Evolutionary conservation across 192 early-diverging fungal species (phyloP), one percentile per base, ranked within the genome.

Genomic region (Entomortierella beljakovae): DNA sequence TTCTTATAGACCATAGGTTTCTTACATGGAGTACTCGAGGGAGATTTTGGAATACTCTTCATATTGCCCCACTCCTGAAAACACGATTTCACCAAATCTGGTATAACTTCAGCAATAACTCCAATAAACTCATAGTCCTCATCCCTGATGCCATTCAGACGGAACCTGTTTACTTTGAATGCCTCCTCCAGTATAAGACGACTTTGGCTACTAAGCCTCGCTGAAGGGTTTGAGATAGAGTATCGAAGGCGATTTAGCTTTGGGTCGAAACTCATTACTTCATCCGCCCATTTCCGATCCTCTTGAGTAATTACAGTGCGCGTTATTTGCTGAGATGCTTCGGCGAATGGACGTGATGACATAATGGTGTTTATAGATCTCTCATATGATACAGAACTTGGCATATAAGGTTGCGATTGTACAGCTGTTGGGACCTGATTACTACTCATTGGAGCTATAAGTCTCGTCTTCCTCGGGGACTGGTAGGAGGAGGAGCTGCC

Each of bases 51-150:
- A 40, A 40, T 40, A 40, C 37, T 40, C 37, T 40, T 13, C 13
- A 40, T 40, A 40, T 13, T n/a, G n/a, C 5, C n/a, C 16, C 25
- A 33, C 31, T 61, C 59, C 1, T 22, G 1, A 23, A 62, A 56
- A 49, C 28, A 70, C 2, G 38, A 29, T 11, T 50, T 58, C 28
- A 31, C 42, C 15, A 31, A 22, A 16, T 48, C 9, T 10, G 37
- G 15, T 6, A 51, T 48, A 16, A 33, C 26, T 23, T 26, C 60
- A 2, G 61, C 46, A 2, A 57, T 18, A 16, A 25, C 42, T 13
- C 61, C 52, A 20, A 57, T 23, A 32, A 71, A 71, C 43, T 64
- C 70, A 25, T 57, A 49, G 28, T 57, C 54, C 15, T 62, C 54
- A 6, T 62, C 61, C 16, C 26, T 40, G 2, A 71, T 15, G 0